A percentile compares a stretch with the other conserved stretches of the same genome.
phyloP scores from a whole-genome alignment of 2,329 filamentous ascomycete species.

The Colletotrichum sublineola region DNA sequence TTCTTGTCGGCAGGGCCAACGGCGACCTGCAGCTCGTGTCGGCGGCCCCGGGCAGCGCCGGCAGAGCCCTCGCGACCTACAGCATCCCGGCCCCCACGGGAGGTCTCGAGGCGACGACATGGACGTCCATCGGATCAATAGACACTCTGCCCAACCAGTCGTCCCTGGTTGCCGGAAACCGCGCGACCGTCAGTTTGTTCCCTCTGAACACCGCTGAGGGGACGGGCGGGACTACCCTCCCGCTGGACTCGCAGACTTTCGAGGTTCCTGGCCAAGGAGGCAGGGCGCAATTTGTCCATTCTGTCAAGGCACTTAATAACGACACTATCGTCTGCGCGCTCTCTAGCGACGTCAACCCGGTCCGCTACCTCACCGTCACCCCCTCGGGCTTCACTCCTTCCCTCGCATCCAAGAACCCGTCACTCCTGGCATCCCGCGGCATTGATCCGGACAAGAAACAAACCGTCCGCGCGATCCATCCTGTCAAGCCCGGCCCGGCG shows the following conservation, averaged over 20 bases:
- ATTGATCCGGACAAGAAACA: conserved; percentile 50
- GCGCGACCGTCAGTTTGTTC: conserved; percentile 41
- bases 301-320: conserved; percentile 61
- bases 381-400: conserved; percentile 59
- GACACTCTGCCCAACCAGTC: conserved; percentile 34
- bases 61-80: conserved; percentile 46
- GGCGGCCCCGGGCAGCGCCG: conserved; percentile 50
- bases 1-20: conserved; percentile 64
- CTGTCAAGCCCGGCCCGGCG: conserved; percentile 50
- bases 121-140: conserved; percentile 41
- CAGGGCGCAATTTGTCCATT: conserved; percentile 46
- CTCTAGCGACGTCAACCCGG: conserved; percentile 55
- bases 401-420: conserved; percentile 51
- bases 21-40: conserved; percentile 63
- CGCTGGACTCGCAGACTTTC: conserved; percentile 35
- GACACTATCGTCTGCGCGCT: conserved; percentile 62
- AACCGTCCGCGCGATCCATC: conserved; percentile 62
- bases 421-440: conserved; percentile 46
- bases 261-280: conserved; percentile 43
- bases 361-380: conserved; percentile 61
- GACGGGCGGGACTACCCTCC: neutral
- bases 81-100: conserved; percentile 47
- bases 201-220: conserved; percentile 30
- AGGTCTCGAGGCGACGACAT: conserved; percentile 49
- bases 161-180: conserved; percentile 40